Base-by-base conservation (phyloP, 306 rosid genomes). In the cucumber (Cucumis sativus) region DNA sequence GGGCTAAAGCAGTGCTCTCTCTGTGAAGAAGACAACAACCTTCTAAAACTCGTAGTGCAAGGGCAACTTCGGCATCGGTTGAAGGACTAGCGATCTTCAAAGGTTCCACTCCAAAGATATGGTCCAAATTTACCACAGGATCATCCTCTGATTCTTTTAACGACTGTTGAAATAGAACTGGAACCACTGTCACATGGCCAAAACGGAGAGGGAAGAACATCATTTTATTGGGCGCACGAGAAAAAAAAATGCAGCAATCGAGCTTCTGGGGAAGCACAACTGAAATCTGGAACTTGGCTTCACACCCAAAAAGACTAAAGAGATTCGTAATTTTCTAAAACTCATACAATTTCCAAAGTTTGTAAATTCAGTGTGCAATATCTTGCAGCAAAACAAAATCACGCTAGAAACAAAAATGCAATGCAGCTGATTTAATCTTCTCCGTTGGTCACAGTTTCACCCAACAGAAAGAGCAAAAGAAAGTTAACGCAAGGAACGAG, bases 91-190 rank as follows among this genome's bases (percentile, higher is more conserved):
- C 86, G 74, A 95, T 83, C 82, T 86, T 90, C 80, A 88, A 35
- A 1, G 97, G 93, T 45, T 90, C 92, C 5, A 92, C 88, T 0
- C 97, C 98, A 79, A 84, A 86, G 57, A 95, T 87, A 73, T 88
- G 92, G 73, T 77, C 89, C 91, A 90, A 83, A 79, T 84, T 89
- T 7, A 80, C 79, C 9, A 92, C 87, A 51, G 28, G 81, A 13
- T 75, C 87, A 39, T 90, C 94, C 62, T 77, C 93, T 10, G 84
- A 63, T 73, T 95, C 97, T 73, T 86, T 92, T 62, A 95, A 55
- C 13, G 97, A 90, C 81, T 92, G 91, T 73, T 88, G 88, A 84
- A 95, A 95, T 45, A 92, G 83, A 56, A 91, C 93, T 54, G 96
- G 97, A 87, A 92, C 92, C 85, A 92, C 98, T 95, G 85, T 57